Evolutionary conservation across 1,284 basidiomycete genomes (phyloP).

Genomic region (Boletus hoseneyae): DNA sequence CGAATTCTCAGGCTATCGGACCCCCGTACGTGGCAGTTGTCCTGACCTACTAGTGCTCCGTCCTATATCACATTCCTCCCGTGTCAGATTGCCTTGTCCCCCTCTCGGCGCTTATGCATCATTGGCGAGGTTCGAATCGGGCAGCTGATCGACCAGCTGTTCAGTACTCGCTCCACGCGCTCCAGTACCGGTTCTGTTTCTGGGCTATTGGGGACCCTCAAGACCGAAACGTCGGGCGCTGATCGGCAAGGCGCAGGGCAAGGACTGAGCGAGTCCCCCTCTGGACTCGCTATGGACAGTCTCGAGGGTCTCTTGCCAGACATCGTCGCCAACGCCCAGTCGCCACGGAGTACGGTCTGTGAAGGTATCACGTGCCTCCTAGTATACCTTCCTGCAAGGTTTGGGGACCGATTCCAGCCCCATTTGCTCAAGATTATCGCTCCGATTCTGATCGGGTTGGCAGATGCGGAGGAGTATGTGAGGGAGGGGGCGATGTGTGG

Average conservation of each 20-base stretch:
- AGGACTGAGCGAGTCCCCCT: constrained; percentile 93
- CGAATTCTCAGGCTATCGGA: too few species aligned
- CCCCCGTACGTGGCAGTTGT: too few species aligned
- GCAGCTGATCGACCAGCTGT: too few species aligned
- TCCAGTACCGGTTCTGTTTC: too few species aligned
- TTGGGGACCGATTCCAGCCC: constrained; percentile 93
- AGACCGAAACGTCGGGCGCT: constrained; percentile 92
- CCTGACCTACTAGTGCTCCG: too few species aligned
- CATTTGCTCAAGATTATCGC: constrained; percentile 93
- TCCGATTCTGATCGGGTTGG: constrained; percentile 90
- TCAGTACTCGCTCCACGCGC: too few species aligned
- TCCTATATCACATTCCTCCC: too few species aligned
- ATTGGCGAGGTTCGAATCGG: too few species aligned
- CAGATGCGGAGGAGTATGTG: constrained; percentile 93
- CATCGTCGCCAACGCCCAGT: constrained; percentile 89
- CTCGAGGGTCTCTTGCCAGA: constrained; percentile 94
- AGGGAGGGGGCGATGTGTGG: too few species aligned
- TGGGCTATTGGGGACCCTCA: constrained; percentile 85
- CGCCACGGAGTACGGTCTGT: constrained; percentile 86
- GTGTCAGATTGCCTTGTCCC: too few species aligned
- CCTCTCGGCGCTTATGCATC: too few species aligned
- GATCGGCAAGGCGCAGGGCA: constrained; percentile 98
- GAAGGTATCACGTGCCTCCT: constrained; percentile 99
- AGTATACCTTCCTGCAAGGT: constrained; percentile 95
- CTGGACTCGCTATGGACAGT: constrained; percentile 95